Evolutionary conservation across 176 grass and related monocot genomes (phyloP), one percentile per base, ranked within the genome.

Genomic region (Zoysia japonica): DNA sequence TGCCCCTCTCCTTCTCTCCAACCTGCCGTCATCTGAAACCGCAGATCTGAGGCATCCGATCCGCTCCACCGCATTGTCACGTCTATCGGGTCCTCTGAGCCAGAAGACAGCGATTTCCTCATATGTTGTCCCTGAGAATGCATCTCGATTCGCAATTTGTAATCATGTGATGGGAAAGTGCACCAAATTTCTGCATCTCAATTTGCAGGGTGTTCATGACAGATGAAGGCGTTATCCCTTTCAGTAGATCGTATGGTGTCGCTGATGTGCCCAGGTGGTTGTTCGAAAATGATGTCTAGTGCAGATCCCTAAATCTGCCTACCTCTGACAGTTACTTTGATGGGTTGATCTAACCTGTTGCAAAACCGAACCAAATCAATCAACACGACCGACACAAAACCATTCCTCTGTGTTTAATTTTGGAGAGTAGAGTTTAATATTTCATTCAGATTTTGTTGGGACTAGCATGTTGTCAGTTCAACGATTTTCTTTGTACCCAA

Each of bases 11-110:
- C 4, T 17, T 2, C 11, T 10, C 15, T 41, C 20, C 28, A 28
- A 28, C 28, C 11, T 50, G 7, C 55, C 6, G 17, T 57, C 17
- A 20, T 57, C 55, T 19, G 3, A 35, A 36, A 47, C 64, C 14
- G 15, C 49, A 70, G 74, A 74, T 79, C 60, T 82, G 74, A 68
- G 50, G 3, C 65, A 8, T 42, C 67, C 15, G 6, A 9, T 20
- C 55, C 71, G 7, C 61, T 1, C 15, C 20, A 8, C 16, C 5
- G 11, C 53, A 61, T 68, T 57, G 64, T 3, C 2, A 16, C 73
- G 3, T 47, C 4, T n/a, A 40, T 41, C 1, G 0, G 2, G 42
- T 75, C 38, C 14, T 40, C 39, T 15, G 65, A 14, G 1, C 67
- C 38, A 11, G 39, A 38, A 6, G 19, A 35, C 3, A 35, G 57